Percentiles rank a stretch among this genome's conserved stretches.
phyloP scores from a whole-genome alignment of 139 green algal genomes.

The Diplosphaera chodatii region DNA sequence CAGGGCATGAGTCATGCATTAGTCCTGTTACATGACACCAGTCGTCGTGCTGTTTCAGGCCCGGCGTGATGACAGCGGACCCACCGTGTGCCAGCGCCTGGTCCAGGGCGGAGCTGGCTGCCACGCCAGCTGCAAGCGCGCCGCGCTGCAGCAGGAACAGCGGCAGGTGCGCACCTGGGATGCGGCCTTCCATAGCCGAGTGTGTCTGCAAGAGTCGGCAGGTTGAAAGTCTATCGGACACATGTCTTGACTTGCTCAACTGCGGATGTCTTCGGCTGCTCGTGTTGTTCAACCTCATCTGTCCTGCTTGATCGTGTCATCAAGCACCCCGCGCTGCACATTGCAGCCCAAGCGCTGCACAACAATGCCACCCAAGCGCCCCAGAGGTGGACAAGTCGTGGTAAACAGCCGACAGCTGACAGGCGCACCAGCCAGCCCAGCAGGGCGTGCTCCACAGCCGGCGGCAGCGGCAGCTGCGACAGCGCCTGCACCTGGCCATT shows the following conservation, averaged over 20 bases:
- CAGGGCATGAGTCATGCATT: no score
- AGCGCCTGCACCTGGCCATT: slow-evolving; percentile 21
- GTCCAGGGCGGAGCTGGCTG: not conserved
- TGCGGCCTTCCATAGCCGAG: not conserved
- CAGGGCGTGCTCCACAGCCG: slow-evolving; percentile 21
- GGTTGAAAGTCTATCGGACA: no score
- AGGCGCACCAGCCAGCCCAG: slow-evolving; percentile 1
- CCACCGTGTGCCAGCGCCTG: not conserved
- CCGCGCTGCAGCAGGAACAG: slow-evolving; percentile 31
- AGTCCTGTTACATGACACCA: no score
- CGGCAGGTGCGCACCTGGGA: slow-evolving; percentile 6
- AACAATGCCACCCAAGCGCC: no score
- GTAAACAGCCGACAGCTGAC: no score
- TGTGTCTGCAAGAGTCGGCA: slow-evolving; percentile 11
- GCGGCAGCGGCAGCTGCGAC: slow-evolving; percentile 18
- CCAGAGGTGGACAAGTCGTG: no score
- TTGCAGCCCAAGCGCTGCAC: no score
- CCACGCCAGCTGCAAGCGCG: slow-evolving; percentile 4
- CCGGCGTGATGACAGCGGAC: not conserved
- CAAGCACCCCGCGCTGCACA: not conserved
- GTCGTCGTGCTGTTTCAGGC: not conserved
- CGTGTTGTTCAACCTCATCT: not conserved
- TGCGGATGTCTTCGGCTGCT: no score
- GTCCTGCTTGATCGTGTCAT: no score
- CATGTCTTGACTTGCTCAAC: no score